Percentiles rank a stretch among this genome's conserved stretches.
Conservation (phyloP, 1,284 basidiomycete genomes). For the Xanthoconium separans region DNA sequence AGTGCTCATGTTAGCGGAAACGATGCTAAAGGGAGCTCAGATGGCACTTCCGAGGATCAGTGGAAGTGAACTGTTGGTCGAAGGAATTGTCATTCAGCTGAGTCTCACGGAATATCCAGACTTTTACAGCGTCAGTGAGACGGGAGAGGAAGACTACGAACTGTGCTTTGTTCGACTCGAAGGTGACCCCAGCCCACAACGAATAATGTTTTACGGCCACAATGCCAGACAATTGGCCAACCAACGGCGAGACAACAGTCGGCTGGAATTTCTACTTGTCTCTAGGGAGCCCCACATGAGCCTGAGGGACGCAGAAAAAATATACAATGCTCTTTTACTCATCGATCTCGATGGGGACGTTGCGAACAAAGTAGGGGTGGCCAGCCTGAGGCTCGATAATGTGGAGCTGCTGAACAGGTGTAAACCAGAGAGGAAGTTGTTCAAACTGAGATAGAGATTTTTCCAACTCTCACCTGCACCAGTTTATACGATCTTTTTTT, state of each 20-base stretch:
- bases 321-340: slow-evolving; percentile 3
- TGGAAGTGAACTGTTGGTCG: slow-evolving; percentile 1
- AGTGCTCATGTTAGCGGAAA: neutral
- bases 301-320: neutral
- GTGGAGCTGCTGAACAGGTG: neutral
- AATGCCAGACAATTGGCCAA: neutral
- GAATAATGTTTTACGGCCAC: neutral
- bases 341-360: neutral
- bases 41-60: neutral
- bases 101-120: neutral
- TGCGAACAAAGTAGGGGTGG: slow-evolving; percentile 3
- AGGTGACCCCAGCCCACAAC: neutral
- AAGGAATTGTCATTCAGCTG: slow-evolving; percentile 7
- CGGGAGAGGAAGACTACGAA: too few relatives aligned
- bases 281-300: neutral
- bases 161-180: too few relatives aligned
- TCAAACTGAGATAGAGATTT: neutral
- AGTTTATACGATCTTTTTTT: too few relatives aligned
- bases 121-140: too few relatives aligned
- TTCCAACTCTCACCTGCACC: neutral
- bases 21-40: neutral
- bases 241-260: neutral
- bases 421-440: neutral
- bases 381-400: neutral
- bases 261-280: slow-evolving; percentile 5